These are phyloP conservation scores for Dendrostoma leiphaemia DNA, from an alignment of 2,329 filamentous ascomycete genomes.

Conservation along the genomic window DNA sequence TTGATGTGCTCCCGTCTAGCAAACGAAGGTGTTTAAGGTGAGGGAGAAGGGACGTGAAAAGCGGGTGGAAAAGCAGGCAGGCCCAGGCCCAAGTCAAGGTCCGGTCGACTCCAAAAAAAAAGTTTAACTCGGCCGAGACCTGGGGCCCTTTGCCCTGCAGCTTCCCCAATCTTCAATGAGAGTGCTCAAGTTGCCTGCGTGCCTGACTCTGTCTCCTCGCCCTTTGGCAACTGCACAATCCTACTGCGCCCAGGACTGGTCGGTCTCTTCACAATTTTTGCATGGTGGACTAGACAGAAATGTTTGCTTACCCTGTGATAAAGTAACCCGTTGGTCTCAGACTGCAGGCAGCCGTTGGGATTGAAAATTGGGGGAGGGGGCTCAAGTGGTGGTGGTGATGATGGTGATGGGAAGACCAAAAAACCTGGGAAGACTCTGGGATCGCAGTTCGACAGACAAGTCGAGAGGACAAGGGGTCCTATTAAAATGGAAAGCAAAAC, in stretches of 20 bases:
- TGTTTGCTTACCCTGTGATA: not conserved
- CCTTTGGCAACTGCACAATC: no score
- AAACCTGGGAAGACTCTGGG: not conserved
- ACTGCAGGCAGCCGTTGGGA: not conserved
- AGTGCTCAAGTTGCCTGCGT: not conserved
- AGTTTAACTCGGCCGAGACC: not conserved
- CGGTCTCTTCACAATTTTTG: no score
- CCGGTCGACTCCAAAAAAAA: slow-evolving; percentile 1
- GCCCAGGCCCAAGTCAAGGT: no score
- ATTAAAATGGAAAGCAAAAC: slow-evolving; percentile 18
- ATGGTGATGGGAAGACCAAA: slow-evolving; percentile 9
- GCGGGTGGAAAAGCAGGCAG: not conserved
- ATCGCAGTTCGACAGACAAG: slow-evolving; percentile 2
- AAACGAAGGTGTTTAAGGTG: not conserved
- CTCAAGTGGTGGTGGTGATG: not conserved
- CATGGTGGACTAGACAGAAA: not conserved
- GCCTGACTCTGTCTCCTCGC: no score
- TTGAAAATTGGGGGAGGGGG: not conserved
- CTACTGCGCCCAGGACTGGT: no score
- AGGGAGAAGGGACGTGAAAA: not conserved
- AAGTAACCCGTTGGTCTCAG: not conserved
- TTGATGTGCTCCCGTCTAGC: not conserved
- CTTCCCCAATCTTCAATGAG: not conserved
- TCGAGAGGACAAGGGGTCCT: slow-evolving; percentile 21
- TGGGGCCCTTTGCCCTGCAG: not conserved